These are phyloP conservation scores for Talaromyces albobiverticillius DNA, from an alignment of 2,329 filamentous ascomycete species.

Conservation along the genomic window DNA sequence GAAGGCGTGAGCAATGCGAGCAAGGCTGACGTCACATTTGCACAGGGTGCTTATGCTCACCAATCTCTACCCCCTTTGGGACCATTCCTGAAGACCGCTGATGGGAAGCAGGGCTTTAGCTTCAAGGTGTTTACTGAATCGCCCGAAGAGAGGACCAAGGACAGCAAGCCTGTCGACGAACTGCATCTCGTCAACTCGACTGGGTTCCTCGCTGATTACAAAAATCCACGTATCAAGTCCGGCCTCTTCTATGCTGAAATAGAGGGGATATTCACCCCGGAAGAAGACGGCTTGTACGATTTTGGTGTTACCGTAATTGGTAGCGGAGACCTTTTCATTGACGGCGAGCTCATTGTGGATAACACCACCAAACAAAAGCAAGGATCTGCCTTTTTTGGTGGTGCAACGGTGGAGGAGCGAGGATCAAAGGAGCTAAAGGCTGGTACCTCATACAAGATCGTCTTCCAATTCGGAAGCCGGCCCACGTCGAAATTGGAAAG, in stretches of 20 bases:
- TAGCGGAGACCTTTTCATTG: conserved; percentile 63
- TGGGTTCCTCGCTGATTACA: conserved; percentile 54
- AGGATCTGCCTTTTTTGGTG: conserved; percentile 64
- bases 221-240: conserved; percentile 53
- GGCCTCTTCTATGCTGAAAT: conserved; percentile 59
- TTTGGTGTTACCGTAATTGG: conserved; percentile 66
- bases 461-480: conserved; percentile 60
- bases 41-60: conserved; percentile 63
- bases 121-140: conserved; percentile 64
- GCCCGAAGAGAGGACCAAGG: conserved; percentile 40
- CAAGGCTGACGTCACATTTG: conserved; percentile 44
- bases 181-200: conserved; percentile 43
- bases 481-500: conserved; percentile 57
- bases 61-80: conserved; percentile 62
- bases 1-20: conserved; percentile 40
- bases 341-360: conserved; percentile 62
- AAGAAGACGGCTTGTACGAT: conserved; percentile 61
- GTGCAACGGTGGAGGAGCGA: conserved; percentile 62
- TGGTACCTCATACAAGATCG: conserved; percentile 57
- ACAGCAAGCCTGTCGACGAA: conserved; percentile 53
- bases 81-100: conserved; percentile 48
- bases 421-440: conserved; percentile 58
- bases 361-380: conserved; percentile 63
- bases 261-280: conserved; percentile 59
- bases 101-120: conserved; percentile 57